Percentiles rank a stretch among this genome's conserved stretches.
These are phyloP conservation scores for Plasmodium relictum DNA, from an alignment of 169 alveolate species.

Conservation along the genomic window DNA sequence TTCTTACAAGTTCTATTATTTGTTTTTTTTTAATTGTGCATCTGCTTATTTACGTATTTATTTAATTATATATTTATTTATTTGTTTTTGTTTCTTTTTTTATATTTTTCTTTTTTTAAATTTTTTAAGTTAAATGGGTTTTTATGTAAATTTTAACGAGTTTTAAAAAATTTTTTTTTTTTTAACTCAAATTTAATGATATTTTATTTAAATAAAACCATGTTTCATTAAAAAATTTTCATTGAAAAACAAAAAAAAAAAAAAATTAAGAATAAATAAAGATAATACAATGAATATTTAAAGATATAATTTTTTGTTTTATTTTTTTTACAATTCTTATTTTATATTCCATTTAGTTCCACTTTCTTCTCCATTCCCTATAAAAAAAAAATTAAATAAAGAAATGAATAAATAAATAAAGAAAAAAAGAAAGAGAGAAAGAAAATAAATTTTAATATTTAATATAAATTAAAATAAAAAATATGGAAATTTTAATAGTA, in stretches of 20 bases:
- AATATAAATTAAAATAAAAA: too few relatives aligned
- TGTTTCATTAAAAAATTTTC: too few relatives aligned
- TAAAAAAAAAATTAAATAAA: slow-evolving; percentile 22
- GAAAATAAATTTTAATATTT: too few relatives aligned
- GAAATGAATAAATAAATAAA: not conserved
- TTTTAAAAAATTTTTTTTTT: too few relatives aligned
- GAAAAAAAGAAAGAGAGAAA: too few relatives aligned
- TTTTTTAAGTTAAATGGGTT: too few relatives aligned
- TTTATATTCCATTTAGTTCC: slow-evolving; percentile 14
- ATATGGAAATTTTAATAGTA: too few relatives aligned
- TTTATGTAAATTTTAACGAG: too few relatives aligned
- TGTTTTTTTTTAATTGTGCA: not conserved
- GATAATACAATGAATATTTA: not conserved
- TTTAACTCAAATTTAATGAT: too few relatives aligned
- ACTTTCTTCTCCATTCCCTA: slow-evolving; percentile 76
- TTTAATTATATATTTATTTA: not conserved
- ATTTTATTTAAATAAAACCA: too few relatives aligned
- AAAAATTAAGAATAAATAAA: too few relatives aligned
- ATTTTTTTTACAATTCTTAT: not conserved
- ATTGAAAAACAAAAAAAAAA: too few relatives aligned
- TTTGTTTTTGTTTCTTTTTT: not conserved
- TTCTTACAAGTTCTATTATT: slow-evolving; percentile 2
- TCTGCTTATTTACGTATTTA: not conserved
- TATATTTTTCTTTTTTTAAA: not conserved
- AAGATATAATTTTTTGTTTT: not conserved